Percentiles rank a stretch among this genome's conserved stretches.
Evolutionary conservation across 2,329 filamentous ascomycete genomes (phyloP).

Genomic region (Fusarium stilboides): DNA sequence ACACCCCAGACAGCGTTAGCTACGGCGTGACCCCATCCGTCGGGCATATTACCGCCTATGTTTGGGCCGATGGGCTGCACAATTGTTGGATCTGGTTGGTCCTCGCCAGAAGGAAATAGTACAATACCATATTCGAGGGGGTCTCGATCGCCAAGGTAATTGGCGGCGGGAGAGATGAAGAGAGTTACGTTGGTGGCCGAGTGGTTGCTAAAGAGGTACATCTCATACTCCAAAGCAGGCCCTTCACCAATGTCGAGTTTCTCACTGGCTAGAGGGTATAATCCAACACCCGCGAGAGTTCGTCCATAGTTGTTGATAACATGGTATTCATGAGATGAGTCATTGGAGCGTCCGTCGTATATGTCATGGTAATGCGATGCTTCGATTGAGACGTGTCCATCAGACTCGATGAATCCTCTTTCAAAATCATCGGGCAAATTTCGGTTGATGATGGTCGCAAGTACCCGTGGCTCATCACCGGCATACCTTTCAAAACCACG

Average conservation of each 20-base stretch:
- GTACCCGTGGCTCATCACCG: constrained; percentile 61
- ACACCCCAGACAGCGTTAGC: constrained; percentile 64
- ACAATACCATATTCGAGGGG: constrained; percentile 67
- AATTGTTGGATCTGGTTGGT: constrained; percentile 22
- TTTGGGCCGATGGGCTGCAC: constrained; percentile 36
- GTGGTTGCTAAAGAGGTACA: constrained; percentile 72
- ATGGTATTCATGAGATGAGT: constrained; percentile 60
- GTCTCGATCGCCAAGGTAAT: constrained; percentile 65
- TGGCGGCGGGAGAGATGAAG: constrained; percentile 67
- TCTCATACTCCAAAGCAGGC: constrained; percentile 71
- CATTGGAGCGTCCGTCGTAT: constrained; percentile 47
- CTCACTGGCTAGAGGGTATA: constrained; percentile 67
- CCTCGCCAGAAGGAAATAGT: constrained; percentile 59
- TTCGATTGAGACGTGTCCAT: constrained; percentile 70
- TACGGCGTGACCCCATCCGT: constrained; percentile 51
- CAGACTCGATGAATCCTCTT: constrained; percentile 74
- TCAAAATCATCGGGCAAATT: constrained; percentile 66
- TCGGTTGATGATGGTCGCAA: constrained; percentile 69
- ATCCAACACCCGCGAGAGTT: constrained; percentile 70
- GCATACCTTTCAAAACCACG: constrained; percentile 59
- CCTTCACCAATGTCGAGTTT: constrained; percentile 65
- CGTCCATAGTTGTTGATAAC: constrained; percentile 70
- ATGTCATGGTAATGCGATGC: constrained; percentile 66
- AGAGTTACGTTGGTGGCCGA: constrained; percentile 62
- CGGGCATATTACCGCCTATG: constrained; percentile 27